Base-by-base conservation (phyloP, 2,329 filamentous ascomycete genomes). In the Neopestalotiopsis sp. region DNA sequence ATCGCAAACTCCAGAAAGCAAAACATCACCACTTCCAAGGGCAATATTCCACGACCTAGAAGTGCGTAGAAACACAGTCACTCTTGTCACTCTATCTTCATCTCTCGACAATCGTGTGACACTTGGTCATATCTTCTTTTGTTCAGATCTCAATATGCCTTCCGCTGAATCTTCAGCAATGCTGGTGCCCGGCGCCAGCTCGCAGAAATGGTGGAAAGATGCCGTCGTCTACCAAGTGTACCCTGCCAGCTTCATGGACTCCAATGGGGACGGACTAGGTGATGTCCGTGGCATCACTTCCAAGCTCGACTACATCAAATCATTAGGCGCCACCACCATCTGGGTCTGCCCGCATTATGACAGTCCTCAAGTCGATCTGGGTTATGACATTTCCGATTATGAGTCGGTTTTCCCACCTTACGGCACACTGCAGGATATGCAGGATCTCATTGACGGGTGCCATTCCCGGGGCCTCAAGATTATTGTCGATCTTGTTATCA, bases 351-450 rank as follows among this genome's bases (percentile, higher is more conserved):
- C 79, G 2, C 76, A 74, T 69, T 79, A 74, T 58, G 74, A 79
- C 28, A 74, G 73, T 40, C 88, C 88, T 0, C 85, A 88, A 70
- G 76, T 85, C 57, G 90, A 91, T 67, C 89, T 91, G 88, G 90
- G 89, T 2, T 91, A 91, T 74, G 90, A 91, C 73, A 86, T 91
- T 56, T 84, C 85, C 0, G 85, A 92, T 75, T 92, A 92, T 70
- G 65, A 70, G 57, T 53, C 38, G 9, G 59, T 69, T 17, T 63
- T 59, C 42, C 42, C 30, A 20, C 68, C 64, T 3, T 69, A 69
- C 32, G 68, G 68, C 38, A 62, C 40, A 9, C 30, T 69, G 30
- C 17, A 57, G 10, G 68, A 69, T 59, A 69, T 69, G 64, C 45
- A 69, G 40, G 59, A 34, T 20, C 68, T 69, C 20, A 69, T 69